Base-by-base conservation (phyloP, 2,329 filamentous ascomycete genomes). In the Hymenoscyphus occultus region DNA sequence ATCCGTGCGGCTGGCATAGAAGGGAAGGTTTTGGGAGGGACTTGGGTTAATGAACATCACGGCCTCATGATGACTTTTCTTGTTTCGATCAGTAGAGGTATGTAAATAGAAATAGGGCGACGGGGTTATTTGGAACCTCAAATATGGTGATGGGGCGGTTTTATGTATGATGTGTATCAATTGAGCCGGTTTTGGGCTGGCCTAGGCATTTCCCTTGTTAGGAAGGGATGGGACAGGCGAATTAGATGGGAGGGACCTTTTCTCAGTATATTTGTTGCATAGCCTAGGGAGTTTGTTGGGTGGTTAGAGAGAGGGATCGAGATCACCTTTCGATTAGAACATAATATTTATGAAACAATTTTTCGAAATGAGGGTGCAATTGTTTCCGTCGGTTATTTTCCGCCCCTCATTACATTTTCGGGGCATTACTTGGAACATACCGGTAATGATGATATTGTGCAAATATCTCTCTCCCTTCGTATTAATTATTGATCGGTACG, bases 1-100 rank as follows among this genome's bases (percentile, higher is more conserved):
- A 66, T 54, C 69, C 66, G 64, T 70, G 66, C 69, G 67, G 63
- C 65, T 69, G 61, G 68, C 68, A 72, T 67, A 56, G 66, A 58
- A 42, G 64, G 62, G 66, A 58, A 42, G 64, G 62, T 69, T 69
- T 58, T 65, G 64, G 65, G 63, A 64, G 57, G 31, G 59, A 64
- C 61, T 45, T 42, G 62, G 42, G 61, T 68, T 66, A 60, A 57
- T 60, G 51, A 40, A 58, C 60, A 61, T 64, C 63, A 65, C 63
- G 65, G 60, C 58, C 61, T 59, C 63, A 61, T 63, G 35, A 64
- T 61, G 63, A 59, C 40, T 61, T 35, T 63, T 65, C 39, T 60
- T 61, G 64, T 63, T 62, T 65, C 57, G 57, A 63, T 60, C 28
- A 58, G 19, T 60, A 14, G 35, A 31, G 32, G 22, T 22, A 28